Evolutionary conservation across 2,329 filamentous ascomycete species (phyloP).

Genomic region (Sordariomycetes sp.): DNA sequence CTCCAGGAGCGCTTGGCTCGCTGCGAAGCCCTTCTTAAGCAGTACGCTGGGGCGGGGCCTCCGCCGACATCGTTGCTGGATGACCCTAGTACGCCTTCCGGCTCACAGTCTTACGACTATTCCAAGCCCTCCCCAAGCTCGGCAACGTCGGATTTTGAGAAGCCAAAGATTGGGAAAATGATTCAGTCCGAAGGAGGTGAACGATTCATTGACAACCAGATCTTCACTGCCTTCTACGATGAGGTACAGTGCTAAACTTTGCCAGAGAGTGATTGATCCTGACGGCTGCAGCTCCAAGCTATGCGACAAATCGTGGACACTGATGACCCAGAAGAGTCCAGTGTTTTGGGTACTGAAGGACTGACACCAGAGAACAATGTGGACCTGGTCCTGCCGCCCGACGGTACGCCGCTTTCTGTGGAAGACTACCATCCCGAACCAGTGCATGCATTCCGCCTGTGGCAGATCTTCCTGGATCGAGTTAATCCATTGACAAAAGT

Average conservation of each 20-base stretch:
- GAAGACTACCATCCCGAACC: slow-evolving; percentile 54
- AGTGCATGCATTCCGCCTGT: slow-evolving; percentile 59
- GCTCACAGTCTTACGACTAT: neutral
- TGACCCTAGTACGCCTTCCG: neutral
- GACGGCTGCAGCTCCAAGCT: slow-evolving; percentile 35
- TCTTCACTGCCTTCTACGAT: slow-evolving; percentile 45
- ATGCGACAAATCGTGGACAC: slow-evolving; percentile 50
- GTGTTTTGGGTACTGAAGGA: slow-evolving; percentile 36
- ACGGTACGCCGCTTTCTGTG: slow-evolving; percentile 25
- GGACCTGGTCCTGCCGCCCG: slow-evolving; percentile 36
- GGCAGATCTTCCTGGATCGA: slow-evolving; percentile 66
- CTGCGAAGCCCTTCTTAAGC: slow-evolving; percentile 49
- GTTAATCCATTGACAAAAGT: slow-evolving; percentile 67
- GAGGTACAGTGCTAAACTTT: slow-evolving; percentile 33
- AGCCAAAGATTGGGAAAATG: slow-evolving; percentile 36
- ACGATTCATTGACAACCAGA: slow-evolving; percentile 47
- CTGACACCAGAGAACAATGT: slow-evolving; percentile 42
- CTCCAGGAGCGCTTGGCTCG: slow-evolving; percentile 50
- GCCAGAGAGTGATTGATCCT: too few relatives aligned
- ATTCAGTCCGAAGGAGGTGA: slow-evolving; percentile 44
- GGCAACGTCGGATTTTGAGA: slow-evolving; percentile 11
- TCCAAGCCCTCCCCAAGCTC: slow-evolving; percentile 7
- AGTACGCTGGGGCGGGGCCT: slow-evolving; percentile 36
- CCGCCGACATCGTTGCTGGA: neutral
- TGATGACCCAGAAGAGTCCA: slow-evolving; percentile 37